phyloP scores from a whole-genome alignment of 805 yeast genomes.

The Sungouiozyma ichnusensis region DNA sequence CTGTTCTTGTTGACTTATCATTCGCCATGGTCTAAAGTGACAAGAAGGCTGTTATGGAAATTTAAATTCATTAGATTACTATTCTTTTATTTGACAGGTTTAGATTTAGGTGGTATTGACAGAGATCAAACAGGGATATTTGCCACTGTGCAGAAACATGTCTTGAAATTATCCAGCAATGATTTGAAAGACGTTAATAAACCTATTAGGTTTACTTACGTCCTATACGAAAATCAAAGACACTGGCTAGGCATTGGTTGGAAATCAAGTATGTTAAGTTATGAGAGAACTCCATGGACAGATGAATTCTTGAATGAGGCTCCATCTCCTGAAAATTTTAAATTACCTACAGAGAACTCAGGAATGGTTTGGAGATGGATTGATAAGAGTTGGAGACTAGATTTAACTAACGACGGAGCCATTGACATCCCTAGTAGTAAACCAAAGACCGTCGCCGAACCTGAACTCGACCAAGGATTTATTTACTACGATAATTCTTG shows the following conservation, averaged over 20 bases:
- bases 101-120: constrained; percentile 53
- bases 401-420: constrained; percentile 81
- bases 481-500: constrained; percentile 87
- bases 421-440: constrained; percentile 56
- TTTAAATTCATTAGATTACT: constrained; percentile 56
- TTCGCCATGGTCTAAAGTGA: constrained; percentile 73
- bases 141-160: constrained; percentile 35
- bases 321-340: constrained; percentile 66
- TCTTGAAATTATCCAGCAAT: constrained; percentile 26
- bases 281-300: constrained; percentile 94
- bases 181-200: constrained; percentile 20
- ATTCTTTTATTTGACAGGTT: constrained; percentile 77
- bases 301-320: constrained; percentile 90
- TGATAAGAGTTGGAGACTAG: constrained; percentile 85
- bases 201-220: constrained; percentile 79
- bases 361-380: constrained; percentile 93
- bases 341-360: constrained; percentile 63
- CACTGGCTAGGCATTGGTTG: constrained; percentile 97
- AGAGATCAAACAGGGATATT: constrained; percentile 34
- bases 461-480: constrained; percentile 73
- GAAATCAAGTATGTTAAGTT: constrained; percentile 86
- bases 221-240: constrained; percentile 87
- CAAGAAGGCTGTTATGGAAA: constrained; percentile 79
- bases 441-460: constrained; percentile 49
- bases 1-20: constrained; percentile 66